Evolutionary conservation across 2,329 filamentous ascomycete genomes (phyloP), one percentile per base, ranked within the genome.

Genomic region (Biscogniauxia mediterranea): DNA sequence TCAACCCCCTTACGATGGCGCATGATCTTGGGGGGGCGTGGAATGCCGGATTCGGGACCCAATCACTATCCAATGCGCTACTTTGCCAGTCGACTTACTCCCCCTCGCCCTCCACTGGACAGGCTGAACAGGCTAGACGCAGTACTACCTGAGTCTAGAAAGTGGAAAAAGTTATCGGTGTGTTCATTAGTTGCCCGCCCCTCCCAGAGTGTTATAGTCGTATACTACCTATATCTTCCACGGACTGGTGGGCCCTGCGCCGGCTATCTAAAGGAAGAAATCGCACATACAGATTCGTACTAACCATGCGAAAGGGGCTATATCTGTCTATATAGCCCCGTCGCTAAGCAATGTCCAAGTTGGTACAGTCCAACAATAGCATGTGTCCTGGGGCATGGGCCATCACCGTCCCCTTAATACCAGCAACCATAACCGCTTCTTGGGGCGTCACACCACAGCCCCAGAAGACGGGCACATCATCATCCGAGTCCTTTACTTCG

Each of bases 371-470:
- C 57, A 87, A 71, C 1, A 88, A 74, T 51, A 89, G 69, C 86
- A 89, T 89, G 70, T 87, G 79, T 0, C 85, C 85, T 0, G 85
- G 86, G 19, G 81, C 80, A 75, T 89, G 87, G 0, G 80, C 83
- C 77, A 90, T 85, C 1, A 88, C 78, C 1, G 78, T 76, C 0
- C 87, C 87, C 54, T 82, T 68, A 53, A 87, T 68, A 7, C 71
- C 74, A 5, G 85, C 83, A 60, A 76, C 78, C 79, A 87, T 82
- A 1, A 89, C 83, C 15, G 85, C 86, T 68, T 87, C 82, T 69
- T 89, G 86, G 1, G 87, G 86, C 46, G 87, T 89, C 11, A 89
- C 86, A 38, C 86, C 86, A 68, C 86, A 89, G 0, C 84, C 87
- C 85, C 86, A 85, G 64, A 86, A 86, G 3, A 86, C 80, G 0